Base-by-base conservation (phyloP, 2,329 filamentous ascomycete species). In the Epichloe sylvatica region DNA sequence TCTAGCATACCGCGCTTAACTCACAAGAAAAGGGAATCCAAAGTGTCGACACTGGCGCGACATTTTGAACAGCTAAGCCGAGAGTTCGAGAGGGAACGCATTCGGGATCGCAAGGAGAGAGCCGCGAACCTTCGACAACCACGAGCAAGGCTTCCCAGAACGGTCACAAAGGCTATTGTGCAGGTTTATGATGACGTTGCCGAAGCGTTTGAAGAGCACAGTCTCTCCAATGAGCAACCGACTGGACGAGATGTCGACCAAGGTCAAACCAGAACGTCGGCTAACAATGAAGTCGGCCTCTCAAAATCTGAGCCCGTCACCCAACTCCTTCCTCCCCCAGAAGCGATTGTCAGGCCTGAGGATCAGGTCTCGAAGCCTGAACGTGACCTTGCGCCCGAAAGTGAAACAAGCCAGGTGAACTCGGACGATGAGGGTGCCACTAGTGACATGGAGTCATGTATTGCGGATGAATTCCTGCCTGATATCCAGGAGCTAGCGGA, bases 11-110 rank as follows among this genome's bases (percentile, higher is more conserved):
- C 90, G 30, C 81, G 92, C 34, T 92, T 92, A 25, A 80, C 95
- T 30, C 81, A 84, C 46, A 86, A 82, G 61, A 81, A 77, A 57
- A 83, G 81, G 55, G 77, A 83, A 47, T 80, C 86, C 3, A 86
- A 85, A 59, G 92, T 98, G 2, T 94, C 89, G 8, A 89, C 83
- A n/a, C 74, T 98, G 46, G 88, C 92, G 17, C 87, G 87, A 57
- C 92, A 97, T 64, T 97, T 98, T 62, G 94, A 98, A 65, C 90
- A 97, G 64, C 74, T 98, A 50, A 96, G 89, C 58, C 83, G 90
- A 23, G 94, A 98, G 61, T 98, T 98, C 57, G 89, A 96, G 62
- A 94, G 91, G 59, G 91, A 98, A 67, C 80, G 92, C 42, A 78
- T 94, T 56, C 83, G 86, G 45, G 91, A 97, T 64, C 80, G 86